Percentiles rank a stretch among this genome's conserved stretches.
phyloP scores from a whole-genome alignment of 2,329 filamentous ascomycete species.

The Penicillium aurantiogriseum region DNA sequence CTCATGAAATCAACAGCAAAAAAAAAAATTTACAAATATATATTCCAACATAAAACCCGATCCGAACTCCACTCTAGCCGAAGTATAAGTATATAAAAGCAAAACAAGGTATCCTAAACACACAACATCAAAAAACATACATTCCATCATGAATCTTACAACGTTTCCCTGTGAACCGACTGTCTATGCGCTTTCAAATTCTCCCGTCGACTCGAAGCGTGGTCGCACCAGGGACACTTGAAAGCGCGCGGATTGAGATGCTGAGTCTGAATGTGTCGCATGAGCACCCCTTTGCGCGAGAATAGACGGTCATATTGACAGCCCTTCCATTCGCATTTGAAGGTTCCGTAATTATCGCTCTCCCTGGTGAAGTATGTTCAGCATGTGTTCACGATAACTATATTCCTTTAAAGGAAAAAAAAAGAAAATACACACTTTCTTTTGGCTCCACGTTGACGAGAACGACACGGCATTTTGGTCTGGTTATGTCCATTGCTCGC shows the following conservation, averaged over 20 bases:
- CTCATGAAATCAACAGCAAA: not conserved
- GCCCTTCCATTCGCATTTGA: constrained; percentile 3
- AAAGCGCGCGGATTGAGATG: constrained; percentile 4
- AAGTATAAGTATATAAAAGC: not conserved
- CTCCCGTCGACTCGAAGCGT: constrained; percentile 5
- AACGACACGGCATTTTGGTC: not conserved
- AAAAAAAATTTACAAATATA: not conserved
- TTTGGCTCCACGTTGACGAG: not conserved
- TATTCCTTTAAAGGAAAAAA: not conserved
- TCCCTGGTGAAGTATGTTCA: not conserved
- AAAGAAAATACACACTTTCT: not conserved
- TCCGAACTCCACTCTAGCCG: constrained; percentile 2
- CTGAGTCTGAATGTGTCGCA: constrained; percentile 7
- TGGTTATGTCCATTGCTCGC: not conserved
- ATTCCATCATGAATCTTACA: not conserved
- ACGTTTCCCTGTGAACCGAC: not conserved
- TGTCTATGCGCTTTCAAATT: constrained; percentile 7
- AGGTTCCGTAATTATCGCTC: not conserved
- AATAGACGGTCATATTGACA: constrained; percentile 5
- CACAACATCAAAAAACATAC: not conserved
- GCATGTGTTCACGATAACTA: not conserved
- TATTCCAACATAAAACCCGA: not conserved
- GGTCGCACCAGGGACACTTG: constrained; percentile 3
- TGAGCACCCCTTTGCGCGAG: constrained; percentile 5
- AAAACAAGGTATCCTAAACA: not conserved